Base-by-base conservation (phyloP, 768 basidiomycete genomes). In the Daedalea quercina region DNA sequence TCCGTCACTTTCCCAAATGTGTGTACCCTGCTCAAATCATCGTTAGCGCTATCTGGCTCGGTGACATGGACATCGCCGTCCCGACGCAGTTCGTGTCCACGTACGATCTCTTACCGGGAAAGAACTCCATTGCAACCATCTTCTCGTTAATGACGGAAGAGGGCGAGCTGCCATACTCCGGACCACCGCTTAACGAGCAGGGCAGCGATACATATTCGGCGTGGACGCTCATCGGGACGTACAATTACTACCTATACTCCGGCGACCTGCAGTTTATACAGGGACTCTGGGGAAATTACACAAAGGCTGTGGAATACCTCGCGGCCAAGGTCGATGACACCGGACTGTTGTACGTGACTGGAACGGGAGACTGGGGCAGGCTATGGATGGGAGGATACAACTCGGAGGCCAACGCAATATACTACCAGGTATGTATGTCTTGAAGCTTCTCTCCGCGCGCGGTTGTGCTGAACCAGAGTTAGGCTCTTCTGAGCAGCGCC, bases 61-160 rank as follows among this genome's bases (percentile, higher is more conserved):
- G 78, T 26, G 81, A 82, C 59, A 81, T 81, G 80, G 81, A 80
- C 12, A 78, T 82, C 33, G 81, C 79, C 1, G 79, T 81, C 7
- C 78, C 81, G 0, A 74, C 79, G 0, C 76, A 79, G 59, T 82
- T 83, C 55, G 81, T 83, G 0, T 81, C 80, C 0, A 83, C 80
- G 0, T 77, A 78, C 57, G 81, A 82, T 54, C 71, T 83, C 1
- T 53, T 80, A 1, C 76, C 79, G 0, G 79, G 79, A 0, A 69
- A 72, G n/a, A 82, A 81, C 54, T 79, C 81, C 0, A 70, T 83
- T 3, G 71, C 76, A 1, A 82, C 80, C 1, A 79, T 80, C 77
- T 81, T 81, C 59, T 67, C 77, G 1, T 70, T 70, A 1, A 76
- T 79, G 53, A 72, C 80, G 49, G 59, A 22, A 12, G 81, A 78